Evolutionary conservation across 352 stramenopile species (phyloP).

Genomic region (Pythium diclinum): DNA sequence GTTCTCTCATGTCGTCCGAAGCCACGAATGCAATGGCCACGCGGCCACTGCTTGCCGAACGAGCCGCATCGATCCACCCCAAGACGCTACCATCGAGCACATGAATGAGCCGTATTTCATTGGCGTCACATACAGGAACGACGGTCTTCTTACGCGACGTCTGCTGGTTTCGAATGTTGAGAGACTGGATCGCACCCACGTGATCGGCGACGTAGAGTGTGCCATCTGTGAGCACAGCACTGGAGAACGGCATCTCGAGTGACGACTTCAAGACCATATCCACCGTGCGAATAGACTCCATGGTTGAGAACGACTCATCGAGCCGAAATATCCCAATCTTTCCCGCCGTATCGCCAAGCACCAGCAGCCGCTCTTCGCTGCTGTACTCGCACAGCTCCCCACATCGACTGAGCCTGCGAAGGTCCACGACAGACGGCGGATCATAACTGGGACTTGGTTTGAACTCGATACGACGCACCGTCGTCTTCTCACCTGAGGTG

Average conservation of each 20-base stretch:
- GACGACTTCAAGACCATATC: neutral
- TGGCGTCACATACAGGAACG: neutral
- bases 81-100: conserved; percentile 29
- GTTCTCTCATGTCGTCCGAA: neutral
- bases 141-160: conserved; percentile 28
- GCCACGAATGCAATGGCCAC: neutral
- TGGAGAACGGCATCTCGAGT: neutral
- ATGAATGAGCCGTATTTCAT: conserved; percentile 29
- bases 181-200: conserved; percentile 32
- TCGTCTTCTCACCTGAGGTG: neutral
- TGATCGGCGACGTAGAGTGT: conserved; percentile 32
- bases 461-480: neutral
- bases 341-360: neutral
- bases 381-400: neutral
- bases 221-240: conserved; percentile 18
- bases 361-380: neutral
- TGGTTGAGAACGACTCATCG: neutral
- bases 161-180: conserved; percentile 48
- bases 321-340: neutral
- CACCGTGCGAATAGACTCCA: neutral
- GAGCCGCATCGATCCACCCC: neutral
- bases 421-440: neutral
- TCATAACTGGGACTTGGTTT: neutral
- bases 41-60: neutral
- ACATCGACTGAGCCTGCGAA: neutral